These are phyloP conservation scores for Kodamaea kaohsiungensis DNA, from an alignment of 805 yeast genomes.

Conservation along the genomic window DNA sequence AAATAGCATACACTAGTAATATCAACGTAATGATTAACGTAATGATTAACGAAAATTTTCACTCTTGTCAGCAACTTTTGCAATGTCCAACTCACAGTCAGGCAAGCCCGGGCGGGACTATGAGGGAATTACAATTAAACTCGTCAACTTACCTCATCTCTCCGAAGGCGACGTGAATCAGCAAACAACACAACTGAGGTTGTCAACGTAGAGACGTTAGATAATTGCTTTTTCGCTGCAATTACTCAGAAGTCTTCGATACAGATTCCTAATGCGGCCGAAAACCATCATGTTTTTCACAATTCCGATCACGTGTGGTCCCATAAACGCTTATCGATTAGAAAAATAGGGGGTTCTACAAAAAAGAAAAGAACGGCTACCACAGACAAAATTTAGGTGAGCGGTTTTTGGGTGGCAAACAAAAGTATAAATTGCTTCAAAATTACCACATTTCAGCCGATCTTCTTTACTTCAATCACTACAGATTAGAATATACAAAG, in stretches of 20 bases:
- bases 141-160: not conserved
- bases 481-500: constrained; percentile 15
- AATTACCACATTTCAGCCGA: not conserved
- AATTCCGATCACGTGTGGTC: not conserved
- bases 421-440: constrained; percentile 6
- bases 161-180: not conserved
- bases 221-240: not conserved
- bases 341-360: not conserved
- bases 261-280: not conserved
- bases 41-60: not conserved
- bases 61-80: not conserved
- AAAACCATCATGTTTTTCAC: not conserved
- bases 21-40: no score
- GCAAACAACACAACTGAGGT: not conserved
- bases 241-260: not conserved
- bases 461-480: not conserved
- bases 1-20: no score
- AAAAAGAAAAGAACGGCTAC: not conserved
- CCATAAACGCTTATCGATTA: not conserved
- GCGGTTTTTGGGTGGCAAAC: constrained; percentile 8
- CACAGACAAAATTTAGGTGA: not conserved
- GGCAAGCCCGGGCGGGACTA: not conserved
- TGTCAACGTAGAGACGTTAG: not conserved
- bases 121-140: not conserved
- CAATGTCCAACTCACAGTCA: not conserved